Evolutionary conservation across 2,329 filamentous ascomycete species (phyloP).

Genomic region (Penicillium sp.): DNA sequence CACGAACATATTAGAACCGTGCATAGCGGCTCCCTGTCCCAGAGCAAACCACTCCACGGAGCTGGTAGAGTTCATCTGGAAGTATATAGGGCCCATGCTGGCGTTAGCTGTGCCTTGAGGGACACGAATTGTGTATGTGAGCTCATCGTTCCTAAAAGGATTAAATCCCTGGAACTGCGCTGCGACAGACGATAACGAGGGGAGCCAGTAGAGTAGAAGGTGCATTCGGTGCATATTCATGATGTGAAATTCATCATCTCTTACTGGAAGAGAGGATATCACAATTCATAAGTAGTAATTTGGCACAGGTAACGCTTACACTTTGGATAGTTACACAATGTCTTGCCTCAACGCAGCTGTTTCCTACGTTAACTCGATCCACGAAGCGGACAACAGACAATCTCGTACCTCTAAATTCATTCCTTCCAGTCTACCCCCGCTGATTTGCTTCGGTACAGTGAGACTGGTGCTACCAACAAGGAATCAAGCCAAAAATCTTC

Average conservation of each 20-base stretch:
- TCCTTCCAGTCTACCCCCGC: not conserved
- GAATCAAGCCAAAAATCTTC: not conserved
- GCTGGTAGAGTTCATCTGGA: conserved; percentile 62
- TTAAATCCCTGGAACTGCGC: conserved; percentile 25
- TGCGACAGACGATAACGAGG: conserved; percentile 5
- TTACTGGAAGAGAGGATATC: not conserved
- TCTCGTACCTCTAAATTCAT: not conserved
- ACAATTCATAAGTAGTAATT: conserved; percentile 10
- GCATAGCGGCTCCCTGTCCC: conserved; percentile 62
- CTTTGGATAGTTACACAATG: conserved; percentile 7
- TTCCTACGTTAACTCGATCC: conserved; percentile 6
- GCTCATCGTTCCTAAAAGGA: conserved; percentile 18
- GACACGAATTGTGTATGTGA: conserved; percentile 59
- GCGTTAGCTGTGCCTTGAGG: conserved; percentile 58
- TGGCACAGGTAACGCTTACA: not conserved
- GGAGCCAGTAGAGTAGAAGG: not conserved
- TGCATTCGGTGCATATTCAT: not conserved
- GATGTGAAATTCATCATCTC: not conserved
- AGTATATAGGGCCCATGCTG: conserved; percentile 62
- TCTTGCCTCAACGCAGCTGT: not conserved
- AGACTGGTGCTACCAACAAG: conserved; percentile 4
- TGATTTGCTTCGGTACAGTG: not conserved
- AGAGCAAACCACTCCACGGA: conserved; percentile 61
- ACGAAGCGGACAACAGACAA: not conserved
- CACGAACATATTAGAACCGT: conserved; percentile 64